Evolutionary conservation across 176 grass and related monocot genomes (phyloP), one percentile per base, ranked within the genome.

Genomic region (Melocanna baccifera): DNA sequence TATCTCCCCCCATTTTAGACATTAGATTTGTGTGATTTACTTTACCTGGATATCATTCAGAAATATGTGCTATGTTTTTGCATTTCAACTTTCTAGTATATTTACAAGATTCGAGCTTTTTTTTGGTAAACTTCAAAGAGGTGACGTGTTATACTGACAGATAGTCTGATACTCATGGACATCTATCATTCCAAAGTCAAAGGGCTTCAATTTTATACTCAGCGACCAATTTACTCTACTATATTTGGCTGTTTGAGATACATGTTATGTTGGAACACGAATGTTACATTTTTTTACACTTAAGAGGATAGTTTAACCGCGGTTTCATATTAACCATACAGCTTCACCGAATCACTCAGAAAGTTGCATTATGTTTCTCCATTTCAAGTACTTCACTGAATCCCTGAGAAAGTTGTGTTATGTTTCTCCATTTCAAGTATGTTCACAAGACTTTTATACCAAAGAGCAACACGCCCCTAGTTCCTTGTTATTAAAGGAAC

Each of bases 71-170:
- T 51, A 13, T 6, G 3, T 80, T 73, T 87, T 41, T 58, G 25
- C 48, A 47, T 75, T 87, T 87, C 26, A 76, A 68, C 26, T 76
- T 87, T 87, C 26, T 69, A 68, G 37, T 76, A 47, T 66, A 22
- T 57, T 68, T 6, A 59, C 39, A 69, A 25, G 10, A 34, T 7
- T n/a, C 16, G 18, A 53, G 51, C 51, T 53, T 53, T 53, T 52
- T 58, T 77, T 25, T 23, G 16, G n/a, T 45, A 26, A 26, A 62
- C 40, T 62, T 77, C n/a, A 78, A 62, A 50, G 19, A 41, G 12
- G 6, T 69, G 8, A 42, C 41, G 4, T 41, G 12, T 69, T 50
- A 42, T 70, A 13, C 14, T 51, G 29, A 75, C 22, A 13, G 26
- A 73, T 7, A 62, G 6, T 26, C 22, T 61, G 28, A 63, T 63